A percentile compares a stretch with the other conserved stretches of the same genome.
Evolutionary conservation across 2,329 filamentous ascomycete genomes (phyloP).

Genomic region (Colletotrichum sp.): DNA sequence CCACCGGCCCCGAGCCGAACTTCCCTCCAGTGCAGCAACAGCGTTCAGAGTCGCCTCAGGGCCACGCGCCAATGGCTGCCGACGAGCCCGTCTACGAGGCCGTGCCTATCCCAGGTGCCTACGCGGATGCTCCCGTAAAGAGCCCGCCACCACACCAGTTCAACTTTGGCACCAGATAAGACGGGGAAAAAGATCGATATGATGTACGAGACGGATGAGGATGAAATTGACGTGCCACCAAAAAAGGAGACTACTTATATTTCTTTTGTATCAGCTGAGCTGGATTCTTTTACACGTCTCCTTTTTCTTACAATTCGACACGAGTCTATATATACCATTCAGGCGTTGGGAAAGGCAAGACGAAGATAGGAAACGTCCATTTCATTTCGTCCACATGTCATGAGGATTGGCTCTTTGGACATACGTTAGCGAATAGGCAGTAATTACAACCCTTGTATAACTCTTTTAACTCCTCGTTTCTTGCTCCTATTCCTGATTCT

Average conservation of each 20-base stretch:
- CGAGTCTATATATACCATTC: slow-evolving; percentile 21
- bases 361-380: neutral
- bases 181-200: slow-evolving; percentile 14
- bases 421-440: slow-evolving; percentile 1
- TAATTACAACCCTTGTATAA: slow-evolving; percentile 16
- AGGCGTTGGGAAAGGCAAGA: slow-evolving; percentile 21
- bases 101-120: slow-evolving; percentile 89
- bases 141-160: slow-evolving; percentile 53
- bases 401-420: neutral
- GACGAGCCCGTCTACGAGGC: slow-evolving; percentile 85
- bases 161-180: slow-evolving; percentile 42
- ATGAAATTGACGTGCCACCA: neutral
- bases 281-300: neutral
- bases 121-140: slow-evolving; percentile 62
- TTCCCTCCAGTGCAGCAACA: slow-evolving; percentile 44
- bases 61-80: slow-evolving; percentile 72
- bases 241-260: neutral
- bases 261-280: slow-evolving; percentile 20
- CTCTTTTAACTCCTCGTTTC: neutral
- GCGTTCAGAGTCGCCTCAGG: slow-evolving; percentile 47
- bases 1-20: slow-evolving; percentile 40
- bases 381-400: neutral
- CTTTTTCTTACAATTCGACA: neutral
- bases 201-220: slow-evolving; percentile 1
- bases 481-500: neutral